Evolutionary conservation across 1,284 basidiomycete species (phyloP), one percentile per base, ranked within the genome.

Genomic region (Meripilus lineatus): DNA sequence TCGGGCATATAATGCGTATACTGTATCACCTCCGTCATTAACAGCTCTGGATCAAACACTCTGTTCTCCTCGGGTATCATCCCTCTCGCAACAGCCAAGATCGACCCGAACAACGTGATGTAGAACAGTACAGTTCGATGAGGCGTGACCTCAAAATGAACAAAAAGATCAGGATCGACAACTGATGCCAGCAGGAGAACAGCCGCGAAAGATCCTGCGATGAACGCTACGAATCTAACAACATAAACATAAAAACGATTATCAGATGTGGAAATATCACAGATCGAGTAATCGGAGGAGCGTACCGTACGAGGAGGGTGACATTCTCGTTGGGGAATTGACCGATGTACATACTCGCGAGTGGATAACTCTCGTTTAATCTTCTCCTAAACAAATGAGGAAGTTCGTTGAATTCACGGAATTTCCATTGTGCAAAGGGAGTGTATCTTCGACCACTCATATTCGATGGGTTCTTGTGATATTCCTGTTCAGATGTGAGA

Each of bases 321-420:
- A 92, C 73, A 57, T 93, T 89, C 60, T 93, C 93, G 58, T 98
- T 98, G 0, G 95, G 95, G 60, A 96, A 99, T 61, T 98, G 95
- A 21, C 92, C 92, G 49, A 97, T 93, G 64, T 98, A 99, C 73
- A 92, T 87, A 62, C 87, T 93, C 13, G 96, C 91, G 8, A 83
- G 70, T 0, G 89, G 90, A 55, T 95, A 93, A 48, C 89, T 93
- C 55, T 89, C 82, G 53, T 93, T 84, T 40, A 97, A 73, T 42
- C 95, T 75, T 34, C 91, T 74, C 32, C 82, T 76, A 62, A 99
- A 99, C 25, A 95, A 71, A 64, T 99, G 95, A 0, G 93, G 90
- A 4, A 99, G 73, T 62, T 99, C 95, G 63, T 99, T 99, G 72
- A 97, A 99, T 63, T 99, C 96, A 49, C 96, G 79, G 59, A 99